Conservation (phyloP, 352 stramenopile species). For the Phytophthora pini region DNA sequence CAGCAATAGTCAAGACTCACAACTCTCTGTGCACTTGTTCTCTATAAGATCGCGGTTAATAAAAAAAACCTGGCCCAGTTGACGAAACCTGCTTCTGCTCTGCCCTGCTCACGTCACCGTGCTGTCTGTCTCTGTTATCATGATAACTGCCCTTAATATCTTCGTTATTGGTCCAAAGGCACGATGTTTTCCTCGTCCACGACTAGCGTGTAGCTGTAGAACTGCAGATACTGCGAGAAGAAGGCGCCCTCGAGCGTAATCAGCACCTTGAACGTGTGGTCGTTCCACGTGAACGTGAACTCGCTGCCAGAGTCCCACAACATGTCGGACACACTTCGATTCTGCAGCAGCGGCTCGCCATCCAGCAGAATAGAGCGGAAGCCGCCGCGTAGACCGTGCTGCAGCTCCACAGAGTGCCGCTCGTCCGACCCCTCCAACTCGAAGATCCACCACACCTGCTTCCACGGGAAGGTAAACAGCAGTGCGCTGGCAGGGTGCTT, state of each 20-base stretch:
- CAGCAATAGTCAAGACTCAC: constrained; percentile 1
- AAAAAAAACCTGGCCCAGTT: constrained; percentile 4
- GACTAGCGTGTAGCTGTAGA: constrained; percentile 83
- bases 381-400: constrained; percentile 78
- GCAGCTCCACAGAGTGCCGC: constrained; percentile 73
- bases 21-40: constrained; percentile 9
- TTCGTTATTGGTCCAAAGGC: constrained; percentile 40
- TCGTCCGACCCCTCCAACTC: constrained; percentile 58
- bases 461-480: constrained; percentile 88
- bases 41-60: constrained; percentile 34
- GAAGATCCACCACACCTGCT: constrained; percentile 89
- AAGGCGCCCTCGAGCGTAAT: constrained; percentile 84
- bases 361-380: constrained; percentile 81
- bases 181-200: constrained; percentile 81
- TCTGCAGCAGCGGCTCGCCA: constrained; percentile 68
- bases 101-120: constrained; percentile 9
- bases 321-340: constrained; percentile 73
- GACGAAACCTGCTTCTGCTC: constrained; percentile 1
- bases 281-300: constrained; percentile 69
- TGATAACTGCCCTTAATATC: background rate
- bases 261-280: constrained; percentile 78
- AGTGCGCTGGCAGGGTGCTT: constrained; percentile 81
- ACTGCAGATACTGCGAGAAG: constrained; percentile 87
- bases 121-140: constrained; percentile 8
- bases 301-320: constrained; percentile 84